Evolutionary conservation across 2,329 filamentous ascomycete species (phyloP).

Genomic region (Raffaelea ambrosiae): DNA sequence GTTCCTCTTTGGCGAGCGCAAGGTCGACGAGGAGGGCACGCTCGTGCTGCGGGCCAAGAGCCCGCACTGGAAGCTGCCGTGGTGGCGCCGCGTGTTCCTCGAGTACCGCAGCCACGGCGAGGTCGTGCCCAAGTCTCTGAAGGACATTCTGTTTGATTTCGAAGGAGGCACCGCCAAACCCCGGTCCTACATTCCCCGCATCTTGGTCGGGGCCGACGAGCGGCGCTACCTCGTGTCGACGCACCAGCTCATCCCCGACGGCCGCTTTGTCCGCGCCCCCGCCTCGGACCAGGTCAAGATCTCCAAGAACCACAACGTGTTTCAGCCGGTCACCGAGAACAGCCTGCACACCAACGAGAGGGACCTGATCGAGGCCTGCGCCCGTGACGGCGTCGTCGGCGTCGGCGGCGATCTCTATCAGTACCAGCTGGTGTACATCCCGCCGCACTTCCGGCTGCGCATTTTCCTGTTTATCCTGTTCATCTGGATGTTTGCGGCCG

Average conservation of each 20-base stretch:
- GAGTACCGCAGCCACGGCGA: conserved; percentile 28
- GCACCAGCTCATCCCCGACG: conserved; percentile 56
- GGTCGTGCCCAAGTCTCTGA: conserved; percentile 50
- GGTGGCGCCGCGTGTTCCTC: conserved; percentile 37
- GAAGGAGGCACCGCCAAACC: conserved; percentile 36
- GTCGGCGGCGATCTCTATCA: conserved; percentile 40
- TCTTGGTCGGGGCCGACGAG: conserved; percentile 17
- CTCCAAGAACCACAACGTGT: conserved; percentile 73
- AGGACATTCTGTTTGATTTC: conserved; percentile 31
- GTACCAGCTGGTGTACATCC: conserved; percentile 70
- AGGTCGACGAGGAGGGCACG: conserved; percentile 71
- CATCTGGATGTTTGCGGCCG: conserved; percentile 88
- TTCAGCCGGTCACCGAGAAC: conserved; percentile 63
- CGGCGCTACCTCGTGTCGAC: conserved; percentile 39
- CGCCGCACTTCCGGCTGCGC: conserved; percentile 72
- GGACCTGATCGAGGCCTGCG: not conserved
- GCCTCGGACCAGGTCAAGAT: conserved; percentile 93
- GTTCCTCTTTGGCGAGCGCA: conserved; percentile 84
- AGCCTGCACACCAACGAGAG: conserved; percentile 38
- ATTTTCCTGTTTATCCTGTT: conserved; percentile 79
- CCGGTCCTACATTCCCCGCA: conserved; percentile 22
- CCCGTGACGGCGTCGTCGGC: conserved; percentile 34
- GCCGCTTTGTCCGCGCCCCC: conserved; percentile 82
- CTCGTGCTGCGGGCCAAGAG: conserved; percentile 36
- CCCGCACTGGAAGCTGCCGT: conserved; percentile 21